phyloP scores from a whole-genome alignment of 148 eudicot genomes.

The Rhododendron simsii region DNA sequence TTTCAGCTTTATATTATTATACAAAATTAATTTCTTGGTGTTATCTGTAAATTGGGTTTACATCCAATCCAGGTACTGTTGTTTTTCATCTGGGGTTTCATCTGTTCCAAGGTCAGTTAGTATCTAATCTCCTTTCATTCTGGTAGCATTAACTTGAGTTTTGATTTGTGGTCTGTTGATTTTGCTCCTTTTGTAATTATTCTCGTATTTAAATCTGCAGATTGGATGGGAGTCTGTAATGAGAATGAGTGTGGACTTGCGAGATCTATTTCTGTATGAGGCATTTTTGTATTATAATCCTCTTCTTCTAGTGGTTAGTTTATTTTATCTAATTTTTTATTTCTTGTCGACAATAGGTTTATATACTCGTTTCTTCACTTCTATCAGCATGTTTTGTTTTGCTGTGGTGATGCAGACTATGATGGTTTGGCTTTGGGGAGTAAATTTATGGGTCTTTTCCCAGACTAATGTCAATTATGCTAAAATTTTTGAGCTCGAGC shows the following conservation, averaged over 20 bases:
- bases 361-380: background rate
- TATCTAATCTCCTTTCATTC: background rate
- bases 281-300: conserved; percentile 97
- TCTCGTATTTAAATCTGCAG: conserved; percentile 29
- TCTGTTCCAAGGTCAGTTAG: conserved; percentile 77
- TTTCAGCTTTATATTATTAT: background rate
- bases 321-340: background rate
- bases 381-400: conserved; percentile 11
- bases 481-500: conserved; percentile 91
- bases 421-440: conserved; percentile 93
- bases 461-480: conserved; percentile 71
- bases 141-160: background rate
- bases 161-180: background rate
- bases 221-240: conserved; percentile 97
- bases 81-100: conserved; percentile 76
- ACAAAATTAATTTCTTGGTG: background rate
- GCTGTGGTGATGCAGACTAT: conserved; percentile 58
- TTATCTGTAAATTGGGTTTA: conserved; percentile 9
- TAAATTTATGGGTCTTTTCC: conserved; percentile 87
- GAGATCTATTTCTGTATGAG: conserved; percentile 93
- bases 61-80: conserved; percentile 53
- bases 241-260: conserved; percentile 90
- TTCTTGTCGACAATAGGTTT: background rate
- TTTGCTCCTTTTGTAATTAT: background rate
- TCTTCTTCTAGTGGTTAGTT: conserved; percentile 87